Conservation (phyloP, 1,284 basidiomycete genomes). For the Fomitopsis betulina region DNA sequence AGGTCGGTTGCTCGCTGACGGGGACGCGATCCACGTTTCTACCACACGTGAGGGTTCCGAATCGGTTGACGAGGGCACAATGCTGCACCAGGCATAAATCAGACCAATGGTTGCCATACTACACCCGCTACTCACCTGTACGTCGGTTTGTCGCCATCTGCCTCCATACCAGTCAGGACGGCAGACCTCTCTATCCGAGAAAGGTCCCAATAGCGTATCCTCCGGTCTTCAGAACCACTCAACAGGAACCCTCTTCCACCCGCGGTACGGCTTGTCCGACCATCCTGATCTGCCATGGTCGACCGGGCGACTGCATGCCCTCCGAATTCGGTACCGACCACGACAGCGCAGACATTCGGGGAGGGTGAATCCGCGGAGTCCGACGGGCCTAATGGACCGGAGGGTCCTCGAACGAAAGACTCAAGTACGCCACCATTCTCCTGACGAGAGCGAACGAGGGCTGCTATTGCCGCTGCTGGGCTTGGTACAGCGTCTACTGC, state of each 20-base stretch:
- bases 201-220: conserved; percentile 82
- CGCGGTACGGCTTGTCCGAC: conserved; percentile 29
- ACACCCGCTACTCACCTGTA: conserved; percentile 50
- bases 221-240: conserved; percentile 79
- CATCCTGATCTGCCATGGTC: conserved; percentile 46
- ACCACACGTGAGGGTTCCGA: conserved; percentile 49
- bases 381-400: conserved; percentile 10
- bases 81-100: conserved; percentile 15
- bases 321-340: conserved; percentile 70
- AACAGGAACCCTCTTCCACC: conserved; percentile 66
- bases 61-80: conserved; percentile 30
- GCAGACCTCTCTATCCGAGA: conserved; percentile 65
- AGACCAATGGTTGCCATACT: neutral
- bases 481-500: conserved; percentile 54
- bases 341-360: conserved; percentile 59
- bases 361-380: conserved; percentile 40
- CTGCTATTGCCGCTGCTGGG: conserved; percentile 64
- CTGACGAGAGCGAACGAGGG: conserved; percentile 43
- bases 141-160: conserved; percentile 60
- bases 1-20: conserved; percentile 50
- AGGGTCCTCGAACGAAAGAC: conserved; percentile 14
- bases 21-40: conserved; percentile 59
- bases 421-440: conserved; percentile 24
- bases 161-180: conserved; percentile 67
- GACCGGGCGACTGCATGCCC: conserved; percentile 54